Conservation (phyloP, 2,329 filamentous ascomycete species). For the Stromatinia cepivora region DNA sequence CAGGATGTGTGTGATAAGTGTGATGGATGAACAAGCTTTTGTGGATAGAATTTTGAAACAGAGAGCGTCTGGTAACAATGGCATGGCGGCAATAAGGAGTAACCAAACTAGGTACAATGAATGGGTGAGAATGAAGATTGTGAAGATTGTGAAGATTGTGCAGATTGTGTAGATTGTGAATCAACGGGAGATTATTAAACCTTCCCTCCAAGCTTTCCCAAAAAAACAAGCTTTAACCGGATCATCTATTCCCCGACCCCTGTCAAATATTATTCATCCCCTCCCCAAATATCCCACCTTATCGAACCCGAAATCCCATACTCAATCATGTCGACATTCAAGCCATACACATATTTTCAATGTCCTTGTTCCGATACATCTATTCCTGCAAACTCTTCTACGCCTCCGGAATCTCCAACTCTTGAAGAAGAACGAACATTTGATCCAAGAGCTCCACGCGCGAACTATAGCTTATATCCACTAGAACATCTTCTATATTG, state of each 20-base stretch:
- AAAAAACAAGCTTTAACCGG: background rate
- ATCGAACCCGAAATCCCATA: background rate
- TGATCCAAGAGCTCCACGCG: slow-evolving; percentile 78
- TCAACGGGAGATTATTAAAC: background rate
- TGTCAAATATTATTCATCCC: background rate
- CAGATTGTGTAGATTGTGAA: background rate
- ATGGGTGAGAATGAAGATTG: background rate
- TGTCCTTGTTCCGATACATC: slow-evolving; percentile 61
- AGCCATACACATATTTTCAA: slow-evolving; percentile 66
- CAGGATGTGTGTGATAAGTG: background rate
- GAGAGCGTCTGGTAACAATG: background rate
- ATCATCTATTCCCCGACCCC: background rate
- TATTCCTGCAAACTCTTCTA: slow-evolving; percentile 39
- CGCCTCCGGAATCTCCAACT: slow-evolving; percentile 40
- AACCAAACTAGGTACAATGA: background rate
- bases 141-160: background rate
- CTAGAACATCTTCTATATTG: slow-evolving; percentile 94
- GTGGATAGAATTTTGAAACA: background rate
- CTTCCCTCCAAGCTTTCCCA: background rate
- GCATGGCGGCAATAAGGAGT: background rate
- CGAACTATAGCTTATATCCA: slow-evolving; percentile 90
- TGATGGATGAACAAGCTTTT: background rate
- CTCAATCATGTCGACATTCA: slow-evolving; percentile 50
- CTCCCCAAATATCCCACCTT: slow-evolving; percentile 4
- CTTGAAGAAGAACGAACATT: slow-evolving; percentile 79